Evolutionary conservation across 768 basidiomycete species (phyloP).

Genomic region (Pholiota molesta): DNA sequence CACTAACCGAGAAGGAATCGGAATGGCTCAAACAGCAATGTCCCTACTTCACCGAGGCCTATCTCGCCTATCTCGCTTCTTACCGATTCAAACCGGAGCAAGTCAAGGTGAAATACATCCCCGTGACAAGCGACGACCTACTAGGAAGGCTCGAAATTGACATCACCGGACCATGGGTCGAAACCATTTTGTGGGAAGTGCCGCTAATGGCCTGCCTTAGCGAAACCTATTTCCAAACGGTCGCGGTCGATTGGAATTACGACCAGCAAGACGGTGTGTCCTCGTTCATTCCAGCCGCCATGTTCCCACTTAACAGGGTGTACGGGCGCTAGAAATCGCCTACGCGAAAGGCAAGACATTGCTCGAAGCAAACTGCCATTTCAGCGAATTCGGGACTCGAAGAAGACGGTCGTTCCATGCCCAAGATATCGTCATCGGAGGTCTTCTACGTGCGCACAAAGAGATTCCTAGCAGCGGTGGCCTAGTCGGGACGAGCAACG

Average conservation of each 20-base stretch:
- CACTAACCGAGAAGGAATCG: conserved; percentile 62
- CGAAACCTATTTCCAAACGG: conserved; percentile 82
- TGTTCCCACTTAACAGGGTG: neutral
- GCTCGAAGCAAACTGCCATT: conserved; percentile 62
- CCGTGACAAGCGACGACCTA: conserved; percentile 49
- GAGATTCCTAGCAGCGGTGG: conserved; percentile 52
- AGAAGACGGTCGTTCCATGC: conserved; percentile 71
- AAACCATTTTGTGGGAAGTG: conserved; percentile 94
- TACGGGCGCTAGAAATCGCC: conserved; percentile 58
- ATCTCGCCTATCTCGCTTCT: conserved; percentile 74
- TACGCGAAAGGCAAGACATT: conserved; percentile 71
- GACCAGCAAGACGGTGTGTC: conserved; percentile 75
- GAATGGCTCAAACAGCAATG: conserved; percentile 68
- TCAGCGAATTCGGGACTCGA: conserved; percentile 90
- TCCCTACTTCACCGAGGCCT: conserved; percentile 71
- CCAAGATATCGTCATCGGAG: conserved; percentile 78
- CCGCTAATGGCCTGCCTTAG: conserved; percentile 92
- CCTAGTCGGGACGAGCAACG: conserved; percentile 90
- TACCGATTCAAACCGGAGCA: conserved; percentile 80
- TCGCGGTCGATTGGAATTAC: conserved; percentile 81
- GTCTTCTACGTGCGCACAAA: conserved; percentile 66
- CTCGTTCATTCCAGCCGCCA: neutral
- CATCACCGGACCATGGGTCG: conserved; percentile 72
- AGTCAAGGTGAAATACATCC: conserved; percentile 66
- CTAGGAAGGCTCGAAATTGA: conserved; percentile 75